phyloP scores from a whole-genome alignment of 2,329 filamentous ascomycete genomes.

The Aspergillus sojae region DNA sequence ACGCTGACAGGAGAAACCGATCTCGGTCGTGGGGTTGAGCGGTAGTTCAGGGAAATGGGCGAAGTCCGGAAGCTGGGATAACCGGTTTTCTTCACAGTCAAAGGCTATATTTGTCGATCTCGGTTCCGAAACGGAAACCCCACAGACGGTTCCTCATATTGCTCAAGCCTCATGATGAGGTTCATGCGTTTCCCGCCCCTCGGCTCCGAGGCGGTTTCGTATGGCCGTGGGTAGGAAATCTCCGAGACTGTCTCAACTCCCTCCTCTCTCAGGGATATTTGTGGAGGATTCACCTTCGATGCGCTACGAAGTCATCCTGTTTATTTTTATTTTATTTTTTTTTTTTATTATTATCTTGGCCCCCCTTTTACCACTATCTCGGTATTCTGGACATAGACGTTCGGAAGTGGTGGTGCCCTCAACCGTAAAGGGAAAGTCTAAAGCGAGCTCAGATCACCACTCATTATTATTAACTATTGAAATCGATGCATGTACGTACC shows the following conservation, averaged over 20 bases:
- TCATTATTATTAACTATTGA: background rate
- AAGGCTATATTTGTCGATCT: constrained; percentile 2
- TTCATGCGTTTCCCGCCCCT: background rate
- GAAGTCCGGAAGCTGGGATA: constrained; percentile 9
- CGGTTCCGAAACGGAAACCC: constrained; percentile 9
- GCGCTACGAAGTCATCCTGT: background rate
- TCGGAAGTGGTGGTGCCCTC: background rate
- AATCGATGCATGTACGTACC: background rate
- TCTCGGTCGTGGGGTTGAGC: background rate
- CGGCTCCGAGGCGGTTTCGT: background rate
- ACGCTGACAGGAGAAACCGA: background rate
- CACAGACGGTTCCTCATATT: background rate
- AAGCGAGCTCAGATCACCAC: background rate
- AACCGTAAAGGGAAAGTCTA: background rate
- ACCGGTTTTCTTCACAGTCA: background rate
- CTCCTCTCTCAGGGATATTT: too few relatives aligned
- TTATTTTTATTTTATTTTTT: background rate
- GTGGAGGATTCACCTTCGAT: background rate
- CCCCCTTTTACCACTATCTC: background rate
- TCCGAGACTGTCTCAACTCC: background rate
- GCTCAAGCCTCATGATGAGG: background rate
- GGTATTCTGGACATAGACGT: background rate
- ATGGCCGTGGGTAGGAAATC: background rate
- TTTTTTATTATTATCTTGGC: background rate
- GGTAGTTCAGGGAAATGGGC: too few relatives aligned